Evolutionary conservation across 106 monocot genomes (phyloP).

Genomic region (Acorus gramineus): DNA sequence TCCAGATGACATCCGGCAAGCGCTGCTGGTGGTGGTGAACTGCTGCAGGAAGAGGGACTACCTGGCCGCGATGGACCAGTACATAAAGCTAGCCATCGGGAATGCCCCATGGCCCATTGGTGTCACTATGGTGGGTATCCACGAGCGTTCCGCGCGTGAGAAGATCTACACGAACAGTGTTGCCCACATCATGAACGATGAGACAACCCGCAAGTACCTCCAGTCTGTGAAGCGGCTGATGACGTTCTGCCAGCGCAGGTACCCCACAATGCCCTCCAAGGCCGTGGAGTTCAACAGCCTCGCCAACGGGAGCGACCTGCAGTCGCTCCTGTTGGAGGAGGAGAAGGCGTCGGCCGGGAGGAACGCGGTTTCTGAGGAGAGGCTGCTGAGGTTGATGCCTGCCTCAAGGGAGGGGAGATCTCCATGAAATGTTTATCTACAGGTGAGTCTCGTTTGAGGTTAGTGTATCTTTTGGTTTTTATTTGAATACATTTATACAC

Average conservation of each 20-base stretch:
- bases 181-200: constrained; percentile 98
- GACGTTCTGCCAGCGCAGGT: constrained; percentile 80
- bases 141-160: constrained; percentile 94
- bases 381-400: constrained; percentile 50
- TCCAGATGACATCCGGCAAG: constrained; percentile 87
- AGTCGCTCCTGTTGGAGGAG: constrained; percentile 44
- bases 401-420: constrained; percentile 11
- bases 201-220: constrained; percentile 90
- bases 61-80: constrained; percentile 95
- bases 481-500: no score
- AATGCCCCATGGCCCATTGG: constrained; percentile 99
- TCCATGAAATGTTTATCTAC: no score
- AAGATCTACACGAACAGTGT: constrained; percentile 98
- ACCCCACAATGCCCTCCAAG: constrained; percentile 77
- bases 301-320: constrained; percentile 90
- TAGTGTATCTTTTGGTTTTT: no score
- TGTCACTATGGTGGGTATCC: constrained; percentile 99
- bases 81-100: constrained; percentile 89
- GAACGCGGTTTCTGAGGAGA: constrained; percentile 29
- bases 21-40: constrained; percentile 60
- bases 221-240: constrained; percentile 94
- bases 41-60: constrained; percentile 96
- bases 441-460: no score
- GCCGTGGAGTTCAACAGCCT: constrained; percentile 97
- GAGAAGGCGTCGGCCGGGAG: constrained; percentile 17